These are phyloP conservation scores for Jackrogersella minutella DNA, from an alignment of 495 filamentous ascomycete genomes.

Conservation along the genomic window DNA sequence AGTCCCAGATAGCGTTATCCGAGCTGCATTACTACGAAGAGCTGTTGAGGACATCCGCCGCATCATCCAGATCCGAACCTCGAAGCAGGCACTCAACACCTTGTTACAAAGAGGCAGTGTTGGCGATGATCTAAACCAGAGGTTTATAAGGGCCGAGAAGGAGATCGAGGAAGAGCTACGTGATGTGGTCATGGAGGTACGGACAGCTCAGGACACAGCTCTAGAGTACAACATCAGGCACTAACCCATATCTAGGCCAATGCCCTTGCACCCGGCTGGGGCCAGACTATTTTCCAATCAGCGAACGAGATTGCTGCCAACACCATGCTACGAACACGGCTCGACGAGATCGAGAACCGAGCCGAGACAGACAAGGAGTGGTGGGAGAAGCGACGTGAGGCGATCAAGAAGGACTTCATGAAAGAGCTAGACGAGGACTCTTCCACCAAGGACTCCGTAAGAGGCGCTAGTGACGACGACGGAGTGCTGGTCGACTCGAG, in stretches of 20 bases:
- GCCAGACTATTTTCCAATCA: slow-evolving; percentile 92
- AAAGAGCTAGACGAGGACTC: slow-evolving; percentile 76
- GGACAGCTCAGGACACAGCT: not conserved
- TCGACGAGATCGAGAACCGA: slow-evolving; percentile 80
- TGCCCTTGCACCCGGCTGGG: slow-evolving; percentile 85
- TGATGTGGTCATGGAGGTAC: slow-evolving; percentile 92
- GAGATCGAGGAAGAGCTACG: slow-evolving; percentile 96
- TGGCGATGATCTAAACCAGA: slow-evolving; percentile 95
- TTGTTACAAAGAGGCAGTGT: slow-evolving; percentile 90
- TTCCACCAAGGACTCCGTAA: slow-evolving; percentile 39
- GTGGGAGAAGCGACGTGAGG: slow-evolving; percentile 84
- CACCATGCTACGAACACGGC: slow-evolving; percentile 71
- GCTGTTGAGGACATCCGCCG: slow-evolving; percentile 91
- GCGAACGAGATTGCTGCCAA: slow-evolving; percentile 86
- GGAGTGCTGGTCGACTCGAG: slow-evolving; percentile 82
- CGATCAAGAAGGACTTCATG: slow-evolving; percentile 79
- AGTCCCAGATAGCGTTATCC: slow-evolving; percentile 84
- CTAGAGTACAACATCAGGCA: not conserved
- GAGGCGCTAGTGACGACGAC: slow-evolving; percentile 78
- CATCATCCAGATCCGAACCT: slow-evolving; percentile 81
- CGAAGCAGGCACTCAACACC: slow-evolving; percentile 83
- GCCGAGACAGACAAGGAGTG: slow-evolving; percentile 77
- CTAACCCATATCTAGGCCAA: slow-evolving; percentile 68
- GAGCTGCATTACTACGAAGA: slow-evolving; percentile 88
- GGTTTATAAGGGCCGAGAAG: slow-evolving; percentile 89